Evolutionary conservation across 2,329 filamentous ascomycete genomes (phyloP).

Genomic region (Nothomitra cinnamomea): DNA sequence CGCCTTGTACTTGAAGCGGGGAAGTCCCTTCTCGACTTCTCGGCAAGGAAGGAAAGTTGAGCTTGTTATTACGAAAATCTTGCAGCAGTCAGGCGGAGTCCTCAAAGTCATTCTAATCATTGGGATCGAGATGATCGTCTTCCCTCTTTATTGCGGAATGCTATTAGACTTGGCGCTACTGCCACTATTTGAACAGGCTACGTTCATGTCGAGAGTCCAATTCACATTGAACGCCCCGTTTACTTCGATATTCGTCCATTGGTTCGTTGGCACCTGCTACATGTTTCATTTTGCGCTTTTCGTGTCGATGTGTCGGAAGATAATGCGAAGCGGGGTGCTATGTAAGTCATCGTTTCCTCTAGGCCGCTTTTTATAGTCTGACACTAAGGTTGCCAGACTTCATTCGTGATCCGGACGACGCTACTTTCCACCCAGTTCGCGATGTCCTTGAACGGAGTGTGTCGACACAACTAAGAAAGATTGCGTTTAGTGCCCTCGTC

Average conservation of each 20-base stretch:
- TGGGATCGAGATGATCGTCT: constrained; percentile 96
- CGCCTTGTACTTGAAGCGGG: constrained; percentile 61
- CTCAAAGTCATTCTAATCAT: constrained; percentile 98
- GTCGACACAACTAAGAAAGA: constrained; percentile 85
- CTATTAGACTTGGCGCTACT: constrained; percentile 77
- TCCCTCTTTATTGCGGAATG: constrained; percentile 87
- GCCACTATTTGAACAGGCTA: constrained; percentile 72
- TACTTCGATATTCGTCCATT: constrained; percentile 90
- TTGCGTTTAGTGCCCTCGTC: constrained; percentile 85
- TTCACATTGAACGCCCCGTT: constrained; percentile 68
- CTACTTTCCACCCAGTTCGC: constrained; percentile 92
- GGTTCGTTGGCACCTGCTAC: constrained; percentile 97
- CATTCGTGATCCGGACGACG: constrained; percentile 93
- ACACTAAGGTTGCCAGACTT: constrained; percentile 43
- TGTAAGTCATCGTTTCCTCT: constrained; percentile 38
- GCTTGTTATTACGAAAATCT: constrained; percentile 59
- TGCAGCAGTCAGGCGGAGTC: constrained; percentile 89
- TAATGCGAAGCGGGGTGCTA: constrained; percentile 84
- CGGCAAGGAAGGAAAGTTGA: constrained; percentile 43
- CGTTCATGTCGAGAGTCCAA: constrained; percentile 54
- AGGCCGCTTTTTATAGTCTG: not conserved
- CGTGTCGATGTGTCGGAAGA: constrained; percentile 96
- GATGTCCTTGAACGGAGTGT: constrained; percentile 91
- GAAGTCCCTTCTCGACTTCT: constrained; percentile 46
- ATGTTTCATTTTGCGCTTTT: constrained; percentile 99